Percentiles rank a stretch among this genome's conserved stretches.
Evolutionary conservation across 768 basidiomycete genomes (phyloP).

Genomic region (Strobilomyces confusus): DNA sequence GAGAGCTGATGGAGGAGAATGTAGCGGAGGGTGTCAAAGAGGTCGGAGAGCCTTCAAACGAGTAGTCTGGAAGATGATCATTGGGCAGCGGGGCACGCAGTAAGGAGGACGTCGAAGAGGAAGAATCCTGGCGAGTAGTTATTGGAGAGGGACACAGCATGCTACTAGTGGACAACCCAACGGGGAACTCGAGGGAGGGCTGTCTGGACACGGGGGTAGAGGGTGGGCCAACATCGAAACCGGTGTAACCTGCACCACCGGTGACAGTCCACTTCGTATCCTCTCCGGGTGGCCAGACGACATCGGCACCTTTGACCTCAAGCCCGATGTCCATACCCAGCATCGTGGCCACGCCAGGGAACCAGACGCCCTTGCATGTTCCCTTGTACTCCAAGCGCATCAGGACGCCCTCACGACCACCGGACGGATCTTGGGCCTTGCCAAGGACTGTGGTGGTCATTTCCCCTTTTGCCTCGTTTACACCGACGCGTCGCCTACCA

Average conservation of each 20-base stretch:
- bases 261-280: slow-evolving; percentile 55
- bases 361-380: slow-evolving; percentile 75
- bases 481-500: slow-evolving; percentile 64
- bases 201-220: slow-evolving; percentile 40
- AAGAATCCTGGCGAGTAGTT: slow-evolving; percentile 37
- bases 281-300: slow-evolving; percentile 57
- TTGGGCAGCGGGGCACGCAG: slow-evolving; percentile 71
- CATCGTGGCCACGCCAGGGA: slow-evolving; percentile 77
- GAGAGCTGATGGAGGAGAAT: slow-evolving; percentile 38
- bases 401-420: slow-evolving; percentile 48
- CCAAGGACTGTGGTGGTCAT: slow-evolving; percentile 61
- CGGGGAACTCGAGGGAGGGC: slow-evolving; percentile 46
- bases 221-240: slow-evolving; percentile 55
- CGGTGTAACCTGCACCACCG: slow-evolving; percentile 67
- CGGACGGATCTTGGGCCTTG: slow-evolving; percentile 37
- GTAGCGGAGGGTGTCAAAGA: slow-evolving; percentile 44
- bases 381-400: slow-evolving; percentile 70
- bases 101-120: slow-evolving; percentile 56
- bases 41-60: slow-evolving; percentile 62
- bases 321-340: slow-evolving; percentile 74
- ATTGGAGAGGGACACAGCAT: slow-evolving; percentile 21
- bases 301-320: slow-evolving; percentile 63
- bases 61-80: slow-evolving; percentile 63
- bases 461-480: slow-evolving; percentile 63
- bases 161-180: slow-evolving; percentile 14